phyloP scores from a whole-genome alignment of 352 stramenopile genomes.

The Pelagophyceae sp. region DNA sequence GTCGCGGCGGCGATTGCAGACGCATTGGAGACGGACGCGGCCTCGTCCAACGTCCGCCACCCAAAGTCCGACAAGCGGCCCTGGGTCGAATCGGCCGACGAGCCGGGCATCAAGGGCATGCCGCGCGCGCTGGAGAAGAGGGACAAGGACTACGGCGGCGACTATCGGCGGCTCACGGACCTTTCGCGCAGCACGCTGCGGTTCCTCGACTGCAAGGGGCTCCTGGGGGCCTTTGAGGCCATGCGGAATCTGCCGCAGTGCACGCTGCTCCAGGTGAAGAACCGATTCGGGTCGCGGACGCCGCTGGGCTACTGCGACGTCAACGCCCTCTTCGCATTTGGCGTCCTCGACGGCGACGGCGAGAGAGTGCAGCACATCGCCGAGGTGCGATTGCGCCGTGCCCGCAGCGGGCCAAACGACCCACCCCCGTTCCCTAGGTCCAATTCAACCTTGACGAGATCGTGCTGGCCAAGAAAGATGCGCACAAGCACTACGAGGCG shows the following conservation, averaged over 20 bases:
- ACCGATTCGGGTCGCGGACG: conserved; percentile 2
- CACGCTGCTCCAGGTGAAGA: not conserved
- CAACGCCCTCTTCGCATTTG: not conserved
- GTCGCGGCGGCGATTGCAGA: too few species aligned
- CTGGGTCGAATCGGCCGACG: not conserved
- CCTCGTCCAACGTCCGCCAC: too few species aligned
- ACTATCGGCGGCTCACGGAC: not conserved
- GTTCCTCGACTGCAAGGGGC: not conserved
- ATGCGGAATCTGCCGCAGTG: not conserved
- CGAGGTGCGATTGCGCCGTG: too few species aligned
- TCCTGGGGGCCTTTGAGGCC: not conserved
- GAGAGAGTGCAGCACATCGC: too few species aligned
- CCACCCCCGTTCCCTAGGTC: not conserved
- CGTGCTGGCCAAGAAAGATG: not conserved
- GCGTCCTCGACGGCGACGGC: too few species aligned
- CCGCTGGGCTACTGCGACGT: conserved; percentile 9
- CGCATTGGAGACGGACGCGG: too few species aligned
- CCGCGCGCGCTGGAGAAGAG: not conserved
- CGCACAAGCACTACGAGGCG: not conserved
- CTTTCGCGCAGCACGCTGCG: not conserved
- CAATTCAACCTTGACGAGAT: not conserved
- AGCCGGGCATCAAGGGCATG: not conserved
- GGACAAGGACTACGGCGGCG: conserved; percentile 1
- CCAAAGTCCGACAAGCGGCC: not conserved
- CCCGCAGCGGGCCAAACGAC: too few species aligned